Conservation (phyloP, 2,329 filamentous ascomycete genomes). For the Emmonsiellopsis sp. region DNA sequence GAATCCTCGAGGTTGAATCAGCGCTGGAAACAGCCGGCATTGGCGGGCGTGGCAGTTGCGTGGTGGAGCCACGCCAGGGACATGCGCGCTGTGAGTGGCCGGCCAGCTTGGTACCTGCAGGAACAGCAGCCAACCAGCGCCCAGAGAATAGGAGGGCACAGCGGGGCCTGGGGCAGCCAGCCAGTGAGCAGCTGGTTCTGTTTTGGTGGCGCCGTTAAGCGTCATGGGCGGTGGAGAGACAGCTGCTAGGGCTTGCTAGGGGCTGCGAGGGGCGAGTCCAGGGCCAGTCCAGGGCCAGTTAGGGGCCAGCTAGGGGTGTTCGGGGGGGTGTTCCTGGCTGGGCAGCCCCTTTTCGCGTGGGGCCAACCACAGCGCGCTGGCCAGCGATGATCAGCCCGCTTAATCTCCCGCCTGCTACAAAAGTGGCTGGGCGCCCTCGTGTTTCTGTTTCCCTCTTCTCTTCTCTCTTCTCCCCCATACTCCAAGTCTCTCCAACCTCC, state of each 20-base stretch:
- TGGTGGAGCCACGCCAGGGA: neutral
- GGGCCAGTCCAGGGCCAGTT: too few relatives aligned
- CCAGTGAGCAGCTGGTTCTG: too few relatives aligned
- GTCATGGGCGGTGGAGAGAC: too few relatives aligned
- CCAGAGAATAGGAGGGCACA: too few relatives aligned
- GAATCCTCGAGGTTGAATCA: too few relatives aligned
- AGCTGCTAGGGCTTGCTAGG: neutral
- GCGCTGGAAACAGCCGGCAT: too few relatives aligned
- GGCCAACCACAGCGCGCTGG: neutral
- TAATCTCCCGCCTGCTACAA: slow-evolving; percentile 16
- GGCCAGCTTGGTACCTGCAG: slow-evolving; percentile 1
- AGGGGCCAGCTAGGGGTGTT: too few relatives aligned
- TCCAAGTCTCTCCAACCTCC: slow-evolving; percentile 20
- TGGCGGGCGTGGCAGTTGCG: too few relatives aligned
- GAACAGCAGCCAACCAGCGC: neutral
- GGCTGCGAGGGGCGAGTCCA: neutral
- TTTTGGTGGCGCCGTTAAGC: too few relatives aligned
- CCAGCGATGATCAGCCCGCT: slow-evolving; percentile 9
- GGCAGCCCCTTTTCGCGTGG: too few relatives aligned
- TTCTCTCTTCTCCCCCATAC: slow-evolving; percentile 21
- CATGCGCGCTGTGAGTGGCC: neutral
- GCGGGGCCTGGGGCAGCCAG: too few relatives aligned
- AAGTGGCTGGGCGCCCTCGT: slow-evolving; percentile 8
- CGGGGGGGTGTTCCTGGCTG: too few relatives aligned
- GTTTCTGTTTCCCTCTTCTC: slow-evolving; percentile 17